Conservation (phyloP, 2,329 filamentous ascomycete species). For the Xylaria sp. region DNA sequence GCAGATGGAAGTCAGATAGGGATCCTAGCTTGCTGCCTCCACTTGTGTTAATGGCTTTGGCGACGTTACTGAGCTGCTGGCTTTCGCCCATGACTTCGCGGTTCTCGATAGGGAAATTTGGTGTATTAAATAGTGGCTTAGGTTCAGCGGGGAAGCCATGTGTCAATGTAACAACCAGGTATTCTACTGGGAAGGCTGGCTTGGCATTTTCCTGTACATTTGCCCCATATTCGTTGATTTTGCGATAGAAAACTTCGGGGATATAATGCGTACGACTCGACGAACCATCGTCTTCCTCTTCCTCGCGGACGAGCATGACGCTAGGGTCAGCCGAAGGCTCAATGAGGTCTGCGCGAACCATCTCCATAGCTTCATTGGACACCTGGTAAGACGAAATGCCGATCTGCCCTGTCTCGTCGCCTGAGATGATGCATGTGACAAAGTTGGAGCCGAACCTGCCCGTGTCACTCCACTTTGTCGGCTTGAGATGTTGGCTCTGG, state of each 20-base stretch:
- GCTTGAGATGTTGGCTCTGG: conserved; percentile 87
- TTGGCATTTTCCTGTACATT: conserved; percentile 98
- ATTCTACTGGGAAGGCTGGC: conserved; percentile 95
- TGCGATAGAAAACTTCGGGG: conserved; percentile 95
- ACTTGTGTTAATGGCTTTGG: conserved; percentile 73
- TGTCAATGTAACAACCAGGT: conserved; percentile 93
- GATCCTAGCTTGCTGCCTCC: conserved; percentile 69
- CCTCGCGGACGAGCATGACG: conserved; percentile 93
- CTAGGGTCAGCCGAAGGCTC: conserved; percentile 93
- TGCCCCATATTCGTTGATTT: conserved; percentile 94
- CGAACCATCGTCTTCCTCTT: conserved; percentile 83
- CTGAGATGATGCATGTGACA: conserved; percentile 95
- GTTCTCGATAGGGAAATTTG: conserved; percentile 90
- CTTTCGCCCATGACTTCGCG: conserved; percentile 85
- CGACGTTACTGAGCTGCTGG: conserved; percentile 78
- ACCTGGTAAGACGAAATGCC: conserved; percentile 92
- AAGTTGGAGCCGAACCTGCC: conserved; percentile 96
- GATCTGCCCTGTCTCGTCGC: conserved; percentile 89
- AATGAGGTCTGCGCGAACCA: conserved; percentile 94
- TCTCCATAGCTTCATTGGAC: conserved; percentile 94
- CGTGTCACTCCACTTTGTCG: conserved; percentile 96
- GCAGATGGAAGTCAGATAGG: conserved; percentile 92
- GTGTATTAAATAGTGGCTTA: conserved; percentile 78
- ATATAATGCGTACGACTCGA: conserved; percentile 84
- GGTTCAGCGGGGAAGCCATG: conserved; percentile 91